These are phyloP conservation scores for Nicotiana obtusifolia DNA, from an alignment of 257 asterid species.

Conservation along the genomic window DNA sequence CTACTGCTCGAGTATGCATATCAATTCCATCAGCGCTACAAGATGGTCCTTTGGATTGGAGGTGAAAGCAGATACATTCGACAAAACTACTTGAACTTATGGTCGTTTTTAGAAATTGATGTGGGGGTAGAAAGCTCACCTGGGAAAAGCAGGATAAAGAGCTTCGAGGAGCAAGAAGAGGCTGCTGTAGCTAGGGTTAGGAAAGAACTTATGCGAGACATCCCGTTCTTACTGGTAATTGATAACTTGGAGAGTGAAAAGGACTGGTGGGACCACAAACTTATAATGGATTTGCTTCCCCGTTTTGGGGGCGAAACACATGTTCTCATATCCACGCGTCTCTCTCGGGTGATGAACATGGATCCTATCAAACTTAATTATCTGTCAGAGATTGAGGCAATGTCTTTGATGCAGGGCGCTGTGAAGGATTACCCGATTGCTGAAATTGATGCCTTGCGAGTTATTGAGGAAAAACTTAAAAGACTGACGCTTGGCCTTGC, in stretches of 20 bases:
- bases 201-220: conserved; percentile 77
- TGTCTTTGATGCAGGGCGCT: conserved; percentile 80
- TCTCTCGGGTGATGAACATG: conserved; percentile 63
- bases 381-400: conserved; percentile 85
- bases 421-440: conserved; percentile 59
- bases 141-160: conserved; percentile 48
- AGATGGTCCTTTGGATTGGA: conserved; percentile 82
- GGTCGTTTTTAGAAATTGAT: conserved; percentile 75
- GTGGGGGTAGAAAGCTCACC: conserved; percentile 58
- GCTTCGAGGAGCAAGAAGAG: conserved; percentile 89
- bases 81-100: conserved; percentile 64
- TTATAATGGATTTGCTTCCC: conserved; percentile 84
- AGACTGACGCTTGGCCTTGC: conserved; percentile 86
- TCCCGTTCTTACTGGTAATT: conserved; percentile 63
- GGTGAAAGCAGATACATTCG: conserved; percentile 74
- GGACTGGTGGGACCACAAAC: conserved; percentile 97
- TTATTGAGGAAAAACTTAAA: conserved; percentile 86
- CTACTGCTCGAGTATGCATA: conserved; percentile 74
- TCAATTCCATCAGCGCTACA: conserved; percentile 66
- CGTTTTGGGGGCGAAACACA: conserved; percentile 92
- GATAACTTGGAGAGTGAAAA: conserved; percentile 89
- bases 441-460: conserved; percentile 74
- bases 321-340: conserved; percentile 71
- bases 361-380: conserved; percentile 80
- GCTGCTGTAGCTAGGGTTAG: conserved; percentile 65